phyloP scores from a whole-genome alignment of 805 yeast species.

The Tetrapisispora phaffii region DNA sequence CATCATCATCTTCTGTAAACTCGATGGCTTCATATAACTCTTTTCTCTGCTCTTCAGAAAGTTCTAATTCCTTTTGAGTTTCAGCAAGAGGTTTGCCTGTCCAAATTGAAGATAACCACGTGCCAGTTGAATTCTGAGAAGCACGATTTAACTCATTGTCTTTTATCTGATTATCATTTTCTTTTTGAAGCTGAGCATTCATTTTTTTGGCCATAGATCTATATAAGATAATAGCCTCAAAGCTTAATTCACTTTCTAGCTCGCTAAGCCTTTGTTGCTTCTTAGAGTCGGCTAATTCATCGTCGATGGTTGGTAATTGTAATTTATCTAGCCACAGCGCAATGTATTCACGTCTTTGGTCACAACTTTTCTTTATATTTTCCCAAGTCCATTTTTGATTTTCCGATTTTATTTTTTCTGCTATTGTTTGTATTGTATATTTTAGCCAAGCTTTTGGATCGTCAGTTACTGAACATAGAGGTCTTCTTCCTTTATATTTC shows the following conservation, averaged over 20 bases:
- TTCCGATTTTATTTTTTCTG: slow-evolving; percentile 70
- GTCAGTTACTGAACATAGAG: slow-evolving; percentile 40
- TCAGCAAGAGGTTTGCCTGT: slow-evolving; percentile 28
- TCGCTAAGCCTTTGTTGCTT: slow-evolving; percentile 35
- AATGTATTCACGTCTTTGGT: slow-evolving; percentile 60
- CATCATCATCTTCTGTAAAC: slow-evolving; percentile 55
- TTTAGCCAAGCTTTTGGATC: slow-evolving; percentile 74
- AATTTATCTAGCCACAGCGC: slow-evolving; percentile 55
- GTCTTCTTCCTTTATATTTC: slow-evolving; percentile 63
- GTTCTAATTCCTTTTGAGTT: slow-evolving; percentile 33
- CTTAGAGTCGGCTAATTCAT: slow-evolving; percentile 27
- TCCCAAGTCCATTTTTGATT: slow-evolving; percentile 87
- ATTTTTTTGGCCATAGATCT: slow-evolving; percentile 69
- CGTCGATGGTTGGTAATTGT: slow-evolving; percentile 26
- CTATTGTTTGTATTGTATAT: slow-evolving; percentile 69
- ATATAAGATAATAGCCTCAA: slow-evolving; percentile 77
- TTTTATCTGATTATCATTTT: slow-evolving; percentile 8
- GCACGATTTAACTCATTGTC: neutral
- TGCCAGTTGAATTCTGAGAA: slow-evolving; percentile 4
- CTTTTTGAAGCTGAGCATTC: slow-evolving; percentile 44
- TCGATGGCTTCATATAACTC: slow-evolving; percentile 92
- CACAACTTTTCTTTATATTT: slow-evolving; percentile 57
- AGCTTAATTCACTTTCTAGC: slow-evolving; percentile 51
- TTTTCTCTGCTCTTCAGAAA: slow-evolving; percentile 79
- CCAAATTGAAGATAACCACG: slow-evolving; percentile 69